Evolutionary conservation across 2,329 filamentous ascomycete genomes (phyloP).

Genomic region (Fusarium mundagurra): DNA sequence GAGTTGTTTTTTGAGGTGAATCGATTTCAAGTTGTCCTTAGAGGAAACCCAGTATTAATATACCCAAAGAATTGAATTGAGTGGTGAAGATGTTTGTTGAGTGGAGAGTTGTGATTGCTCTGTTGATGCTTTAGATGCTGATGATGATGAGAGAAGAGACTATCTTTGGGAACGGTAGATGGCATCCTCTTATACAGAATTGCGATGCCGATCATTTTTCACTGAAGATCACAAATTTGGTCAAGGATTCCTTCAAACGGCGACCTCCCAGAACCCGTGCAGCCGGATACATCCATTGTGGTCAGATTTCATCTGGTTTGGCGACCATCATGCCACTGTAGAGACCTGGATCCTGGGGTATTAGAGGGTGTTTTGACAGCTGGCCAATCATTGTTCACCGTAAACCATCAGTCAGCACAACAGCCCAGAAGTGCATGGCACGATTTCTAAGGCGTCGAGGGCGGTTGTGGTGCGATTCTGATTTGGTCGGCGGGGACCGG

Average conservation of each 20-base stretch:
- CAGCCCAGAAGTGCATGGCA: conserved; percentile 35
- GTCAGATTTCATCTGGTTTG: conserved; percentile 43
- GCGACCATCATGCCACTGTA: conserved; percentile 40
- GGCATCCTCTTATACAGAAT: conserved; percentile 40
- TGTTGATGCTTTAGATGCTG: conserved; percentile 34
- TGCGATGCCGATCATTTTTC: conserved; percentile 21
- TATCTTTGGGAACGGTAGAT: conserved; percentile 27
- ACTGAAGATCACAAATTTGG: conserved; percentile 21
- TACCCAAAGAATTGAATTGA: conserved; percentile 16
- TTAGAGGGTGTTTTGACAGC: background rate
- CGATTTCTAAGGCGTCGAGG: conserved; percentile 35
- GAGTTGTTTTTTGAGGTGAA: conserved; percentile 12
- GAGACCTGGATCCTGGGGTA: conserved; percentile 28
- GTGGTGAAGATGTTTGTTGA: conserved; percentile 33
- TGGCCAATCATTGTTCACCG: conserved; percentile 23
- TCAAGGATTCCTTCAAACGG: conserved; percentile 35
- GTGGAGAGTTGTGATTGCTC: conserved; percentile 38
- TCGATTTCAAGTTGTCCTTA: conserved; percentile 5
- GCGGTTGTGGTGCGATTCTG: conserved; percentile 41
- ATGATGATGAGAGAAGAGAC: conserved; percentile 34
- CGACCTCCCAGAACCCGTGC: conserved; percentile 37
- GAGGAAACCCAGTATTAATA: conserved; percentile 17
- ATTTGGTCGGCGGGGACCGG: conserved; percentile 41
- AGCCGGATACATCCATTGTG: conserved; percentile 40
- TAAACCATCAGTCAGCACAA: conserved; percentile 36